Evolutionary conservation across 2,329 filamentous ascomycete genomes (phyloP).

Genomic region (Sporothrix curviconia): DNA sequence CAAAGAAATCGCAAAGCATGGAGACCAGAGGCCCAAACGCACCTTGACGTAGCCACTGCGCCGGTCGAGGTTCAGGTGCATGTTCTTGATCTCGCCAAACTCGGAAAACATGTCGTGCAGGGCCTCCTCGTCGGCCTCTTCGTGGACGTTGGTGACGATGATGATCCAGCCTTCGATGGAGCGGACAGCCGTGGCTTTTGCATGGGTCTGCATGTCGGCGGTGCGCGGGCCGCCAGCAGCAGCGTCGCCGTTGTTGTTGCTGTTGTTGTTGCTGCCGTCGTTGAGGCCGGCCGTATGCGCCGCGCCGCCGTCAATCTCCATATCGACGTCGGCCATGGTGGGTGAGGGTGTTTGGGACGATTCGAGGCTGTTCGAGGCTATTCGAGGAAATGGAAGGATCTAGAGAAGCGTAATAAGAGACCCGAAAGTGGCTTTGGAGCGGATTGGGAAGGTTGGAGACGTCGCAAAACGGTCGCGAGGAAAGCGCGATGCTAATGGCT

Average conservation of each 20-base stretch:
- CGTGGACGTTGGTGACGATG: conserved; percentile 79
- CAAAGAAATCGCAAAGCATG: background rate
- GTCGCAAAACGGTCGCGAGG: no score
- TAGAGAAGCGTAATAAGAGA: no score
- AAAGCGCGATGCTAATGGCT: no score
- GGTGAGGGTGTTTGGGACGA: no score
- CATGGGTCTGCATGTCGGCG: conserved; percentile 62
- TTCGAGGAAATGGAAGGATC: background rate
- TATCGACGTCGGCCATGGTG: conserved; percentile 26
- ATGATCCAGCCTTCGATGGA: conserved; percentile 89
- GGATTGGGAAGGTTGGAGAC: no score
- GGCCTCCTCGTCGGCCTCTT: conserved; percentile 79
- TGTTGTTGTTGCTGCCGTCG: conserved; percentile 27
- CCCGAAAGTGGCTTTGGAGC: no score
- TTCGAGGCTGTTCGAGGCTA: background rate
- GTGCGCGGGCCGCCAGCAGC: conserved; percentile 10
- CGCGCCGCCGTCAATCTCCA: conserved; percentile 29
- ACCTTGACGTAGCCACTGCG: conserved; percentile 85
- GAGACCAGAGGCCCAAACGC: conserved; percentile 18
- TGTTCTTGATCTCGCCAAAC: conserved; percentile 79
- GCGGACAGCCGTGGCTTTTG: conserved; percentile 71
- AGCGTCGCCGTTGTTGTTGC: background rate
- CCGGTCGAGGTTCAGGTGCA: conserved; percentile 76
- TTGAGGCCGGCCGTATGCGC: background rate
- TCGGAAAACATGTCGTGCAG: conserved; percentile 76